Evolutionary conservation across 1,139 yeast species (phyloP).

Genomic region (Suhomyces maxii): DNA sequence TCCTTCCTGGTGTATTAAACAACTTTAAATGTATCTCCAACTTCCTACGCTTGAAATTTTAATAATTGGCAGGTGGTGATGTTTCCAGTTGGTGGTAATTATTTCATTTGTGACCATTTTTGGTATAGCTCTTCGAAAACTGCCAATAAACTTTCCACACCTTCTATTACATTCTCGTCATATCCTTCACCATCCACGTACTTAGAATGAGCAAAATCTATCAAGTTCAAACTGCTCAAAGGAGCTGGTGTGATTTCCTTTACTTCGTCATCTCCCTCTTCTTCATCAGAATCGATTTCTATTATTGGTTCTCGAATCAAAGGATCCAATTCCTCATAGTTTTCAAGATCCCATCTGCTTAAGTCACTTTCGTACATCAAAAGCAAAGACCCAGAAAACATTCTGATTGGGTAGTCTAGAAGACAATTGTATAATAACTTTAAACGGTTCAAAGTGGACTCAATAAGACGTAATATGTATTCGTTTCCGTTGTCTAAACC

Average conservation of each 20-base stretch:
- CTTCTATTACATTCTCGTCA: slow-evolving; percentile 69
- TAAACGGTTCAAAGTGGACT: slow-evolving; percentile 54
- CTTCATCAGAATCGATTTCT: slow-evolving; percentile 31
- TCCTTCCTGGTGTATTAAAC: too few relatives aligned
- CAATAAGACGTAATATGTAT: slow-evolving; percentile 19
- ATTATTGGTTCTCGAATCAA: slow-evolving; percentile 28
- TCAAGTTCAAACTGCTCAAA: slow-evolving; percentile 60
- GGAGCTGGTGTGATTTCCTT: slow-evolving; percentile 22
- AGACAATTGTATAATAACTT: slow-evolving; percentile 66
- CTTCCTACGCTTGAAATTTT: too few relatives aligned
- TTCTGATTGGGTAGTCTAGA: slow-evolving; percentile 58
- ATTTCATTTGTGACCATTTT: neutral
- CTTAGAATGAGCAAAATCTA: slow-evolving; percentile 90
- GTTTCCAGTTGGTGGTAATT: neutral
- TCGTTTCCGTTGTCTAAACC: slow-evolving; percentile 15
- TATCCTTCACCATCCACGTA: slow-evolving; percentile 63
- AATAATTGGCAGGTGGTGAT: too few relatives aligned
- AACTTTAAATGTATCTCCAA: too few relatives aligned
- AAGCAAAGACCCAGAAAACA: slow-evolving; percentile 73
- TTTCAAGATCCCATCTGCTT: slow-evolving; percentile 43
- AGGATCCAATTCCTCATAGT: slow-evolving; percentile 37
- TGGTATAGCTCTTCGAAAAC: slow-evolving; percentile 35
- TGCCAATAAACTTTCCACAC: slow-evolving; percentile 59
- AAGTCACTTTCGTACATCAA: slow-evolving; percentile 72
- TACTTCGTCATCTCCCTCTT: slow-evolving; percentile 25